Evolutionary conservation across 2,329 filamentous ascomycete species (phyloP).

Genomic region (Trichoderma atroviride): DNA sequence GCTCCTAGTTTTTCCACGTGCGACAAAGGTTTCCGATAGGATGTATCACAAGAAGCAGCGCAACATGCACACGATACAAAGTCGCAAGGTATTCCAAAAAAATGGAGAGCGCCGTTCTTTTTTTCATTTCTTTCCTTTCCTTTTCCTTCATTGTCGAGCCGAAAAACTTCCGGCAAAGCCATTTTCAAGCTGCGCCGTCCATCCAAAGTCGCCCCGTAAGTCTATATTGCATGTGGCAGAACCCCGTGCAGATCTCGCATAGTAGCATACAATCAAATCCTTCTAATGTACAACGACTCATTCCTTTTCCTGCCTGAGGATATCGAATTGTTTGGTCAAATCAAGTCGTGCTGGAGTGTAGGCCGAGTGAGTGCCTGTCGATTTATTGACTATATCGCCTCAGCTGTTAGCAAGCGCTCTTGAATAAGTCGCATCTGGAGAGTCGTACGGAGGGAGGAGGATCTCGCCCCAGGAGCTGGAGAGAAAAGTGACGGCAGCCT

Average conservation of each 20-base stretch:
- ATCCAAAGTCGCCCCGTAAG: constrained; percentile 11
- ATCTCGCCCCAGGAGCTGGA: constrained; percentile 69
- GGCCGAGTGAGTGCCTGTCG: not conserved
- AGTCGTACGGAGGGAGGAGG: constrained; percentile 64
- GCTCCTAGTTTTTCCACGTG: not conserved
- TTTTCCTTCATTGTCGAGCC: constrained; percentile 17
- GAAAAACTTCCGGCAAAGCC: not conserved
- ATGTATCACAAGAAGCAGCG: not conserved
- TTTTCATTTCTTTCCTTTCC: not conserved
- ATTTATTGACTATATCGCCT: constrained; percentile 15
- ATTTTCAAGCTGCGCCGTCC: not conserved
- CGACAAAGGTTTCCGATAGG: not conserved
- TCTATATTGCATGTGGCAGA: constrained; percentile 15
- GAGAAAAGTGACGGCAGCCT: constrained; percentile 69
- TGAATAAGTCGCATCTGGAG: not conserved
- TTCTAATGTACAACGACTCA: constrained; percentile 25
- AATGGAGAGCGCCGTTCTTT: constrained; percentile 15
- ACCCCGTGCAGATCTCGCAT: constrained; percentile 14
- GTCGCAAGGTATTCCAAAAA: not conserved
- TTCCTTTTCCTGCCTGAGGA: not conserved
- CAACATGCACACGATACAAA: not conserved
- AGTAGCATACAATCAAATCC: constrained; percentile 36
- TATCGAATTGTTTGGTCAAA: not conserved
- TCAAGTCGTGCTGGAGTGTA: not conserved
- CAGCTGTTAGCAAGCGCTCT: not conserved